Base-by-base conservation (phyloP, 306 rosid genomes). In the Medicago lupulina region DNA sequence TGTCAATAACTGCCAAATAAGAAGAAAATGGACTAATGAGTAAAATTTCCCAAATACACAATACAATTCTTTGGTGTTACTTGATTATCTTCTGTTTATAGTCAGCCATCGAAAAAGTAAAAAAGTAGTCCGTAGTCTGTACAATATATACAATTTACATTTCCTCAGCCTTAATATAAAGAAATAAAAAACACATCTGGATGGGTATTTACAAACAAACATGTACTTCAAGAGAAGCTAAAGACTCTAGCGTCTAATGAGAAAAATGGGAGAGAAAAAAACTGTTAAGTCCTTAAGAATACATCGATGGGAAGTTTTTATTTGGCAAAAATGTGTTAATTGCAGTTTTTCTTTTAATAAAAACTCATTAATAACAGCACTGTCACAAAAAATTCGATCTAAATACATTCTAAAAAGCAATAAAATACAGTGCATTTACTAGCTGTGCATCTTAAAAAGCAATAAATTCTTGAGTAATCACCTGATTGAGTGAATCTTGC, bases 401-500 rank as follows among this genome's bases (percentile, higher is more conserved):
- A 60, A 39, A 60, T 6, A 36, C 47, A 36, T 40, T 28, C 16
- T 21, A 46, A 55, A 43, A 55, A 43, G 51, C 63, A 47, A 44
- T 62, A 34, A 28, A 76, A 54, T 67, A 50, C 49, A 25, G 38
- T 19, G 55, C 43, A 72, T 40, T 40, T 43, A 65, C 40, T 34
- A 75, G 23, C 41, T 57, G 47, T 43, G 18, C 77, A 41, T 60
- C 18, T 13, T 70, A 53, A 79, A 15, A 43, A 44, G 41, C 16
- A 40, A 67, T 57, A 67, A 38, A 6, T 28, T 44, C 44, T 23
- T 7, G 67, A 62, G 61, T n/a, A 71, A 41, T 70, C 70, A 96
- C 98, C 98, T 92, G 98, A 87, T 80, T 96, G 79, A 96, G 71
- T 12, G 78, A 82, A 73, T 92, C 99, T 76, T 92, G 99, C 90